Percentiles rank a stretch among this genome's conserved stretches.
Conservation (phyloP, 306 rosid genomes). For the Rosa rugosa region DNA sequence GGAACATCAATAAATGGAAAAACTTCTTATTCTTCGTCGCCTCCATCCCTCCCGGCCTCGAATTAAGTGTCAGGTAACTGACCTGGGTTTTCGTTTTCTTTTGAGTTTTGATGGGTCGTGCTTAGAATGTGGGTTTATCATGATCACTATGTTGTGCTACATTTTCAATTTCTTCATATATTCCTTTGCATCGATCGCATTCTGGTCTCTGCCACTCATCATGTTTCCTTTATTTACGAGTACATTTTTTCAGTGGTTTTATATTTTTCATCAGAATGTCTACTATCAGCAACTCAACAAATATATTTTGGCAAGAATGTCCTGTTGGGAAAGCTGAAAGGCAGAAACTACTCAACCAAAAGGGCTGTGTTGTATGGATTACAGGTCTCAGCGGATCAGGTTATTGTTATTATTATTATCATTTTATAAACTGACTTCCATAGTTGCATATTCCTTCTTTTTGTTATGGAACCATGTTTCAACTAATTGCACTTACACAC, state of each 20-base stretch:
- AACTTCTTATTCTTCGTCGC: neutral
- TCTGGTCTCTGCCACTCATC: no score
- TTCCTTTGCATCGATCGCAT: no score
- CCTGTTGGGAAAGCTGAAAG: conserved; percentile 67
- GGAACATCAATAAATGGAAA: neutral
- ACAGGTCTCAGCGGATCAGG: conserved; percentile 97
- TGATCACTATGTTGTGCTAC: no score
- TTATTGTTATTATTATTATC: conserved; percentile 4
- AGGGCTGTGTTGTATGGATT: conserved; percentile 89
- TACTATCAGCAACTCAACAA: conserved; percentile 59
- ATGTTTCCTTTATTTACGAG: no score
- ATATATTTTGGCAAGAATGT: conserved; percentile 85
- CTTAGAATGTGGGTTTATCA: no score
- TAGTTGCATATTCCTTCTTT: neutral
- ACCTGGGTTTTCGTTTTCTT: no score
- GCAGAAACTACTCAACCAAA: conserved; percentile 83
- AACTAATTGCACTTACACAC: neutral
- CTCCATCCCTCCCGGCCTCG: no score
- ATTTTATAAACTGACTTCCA: conserved; percentile 5
- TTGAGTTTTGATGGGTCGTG: no score
- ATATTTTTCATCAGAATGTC: conserved; percentile 41
- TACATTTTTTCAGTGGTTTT: neutral
- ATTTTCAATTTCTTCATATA: no score
- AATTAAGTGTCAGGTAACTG: no score
- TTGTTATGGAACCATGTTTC: neutral